Base-by-base conservation (phyloP, 1,284 basidiomycete genomes). In the Heterobasidion parviporum region DNA sequence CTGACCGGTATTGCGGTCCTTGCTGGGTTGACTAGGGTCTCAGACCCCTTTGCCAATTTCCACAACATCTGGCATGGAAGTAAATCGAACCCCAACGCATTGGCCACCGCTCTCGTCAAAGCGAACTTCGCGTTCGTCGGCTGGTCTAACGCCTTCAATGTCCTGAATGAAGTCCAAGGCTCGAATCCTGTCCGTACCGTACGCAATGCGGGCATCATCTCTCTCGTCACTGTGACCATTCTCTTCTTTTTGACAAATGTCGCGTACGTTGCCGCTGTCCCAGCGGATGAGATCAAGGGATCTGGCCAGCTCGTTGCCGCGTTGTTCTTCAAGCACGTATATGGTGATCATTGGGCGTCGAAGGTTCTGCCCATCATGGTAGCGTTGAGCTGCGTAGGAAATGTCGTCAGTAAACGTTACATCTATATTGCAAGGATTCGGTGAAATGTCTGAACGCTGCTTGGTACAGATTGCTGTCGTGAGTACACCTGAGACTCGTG, bases 11-110 rank as follows among this genome's bases (percentile, higher is more conserved):
- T 77, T 32, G 74, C 76, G 34, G 78, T 78, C 26, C 70, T 82
- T 14, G 69, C 73, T 36, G 79, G 79, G 6, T 63, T 74, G 43
- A 75, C 75, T 36, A 66, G 66, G 35, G 69, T 81, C 34, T 52
- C 70, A 50, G 71, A 81, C 56, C 78, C 79, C 2, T 67, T 65
- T 54, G 72, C 68, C 54, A 80, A 82, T 65, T 82, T 82, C 65
- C 63, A 66, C 45, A 68, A 80, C 59, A 63, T 75, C 1, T 83
- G 81, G 61, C 65, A 62, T 6, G 79, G 76, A 15, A 75, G 77
- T 1, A 67, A 60, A 5, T 67, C 59, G 8, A 65, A 72, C 52
- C 73, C 69, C 1, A 79, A 78, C 61, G 68, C 68, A 4, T 63
- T 81, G 18, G 72, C 76, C 6, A 78, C 69, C 16, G 74, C 74